Percentiles rank a stretch among this genome's conserved stretches.
phyloP scores from a whole-genome alignment of 2,329 filamentous ascomycete species.

The Helotiales sp. region DNA sequence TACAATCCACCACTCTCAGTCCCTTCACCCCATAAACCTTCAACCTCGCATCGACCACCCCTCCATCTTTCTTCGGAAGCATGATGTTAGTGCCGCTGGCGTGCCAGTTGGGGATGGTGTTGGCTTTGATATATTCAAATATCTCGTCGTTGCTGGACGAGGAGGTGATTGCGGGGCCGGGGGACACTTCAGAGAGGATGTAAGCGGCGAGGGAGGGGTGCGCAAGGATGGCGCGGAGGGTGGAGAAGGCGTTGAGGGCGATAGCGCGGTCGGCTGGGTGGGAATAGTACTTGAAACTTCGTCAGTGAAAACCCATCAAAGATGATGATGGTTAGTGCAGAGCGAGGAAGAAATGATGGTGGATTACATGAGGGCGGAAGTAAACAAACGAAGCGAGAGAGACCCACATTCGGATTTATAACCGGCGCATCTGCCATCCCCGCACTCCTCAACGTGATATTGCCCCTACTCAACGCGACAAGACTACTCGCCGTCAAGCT shows the following conservation, averaged over 20 bases:
- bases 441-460: constrained; percentile 45
- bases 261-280: constrained; percentile 48
- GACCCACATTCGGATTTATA: constrained; percentile 53
- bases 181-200: constrained; percentile 16
- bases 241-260: constrained; percentile 48
- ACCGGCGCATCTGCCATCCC: constrained; percentile 45
- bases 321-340: too few relatives aligned
- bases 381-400: constrained; percentile 32
- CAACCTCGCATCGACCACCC: constrained; percentile 29
- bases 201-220: constrained; percentile 8
- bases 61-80: constrained; percentile 20
- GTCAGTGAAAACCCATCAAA: neutral
- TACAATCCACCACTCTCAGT: constrained; percentile 21
- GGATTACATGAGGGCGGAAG: too few relatives aligned
- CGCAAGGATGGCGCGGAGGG: constrained; percentile 44
- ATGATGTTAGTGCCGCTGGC: constrained; percentile 44
- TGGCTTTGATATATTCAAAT: constrained; percentile 10
- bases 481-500: constrained; percentile 42
- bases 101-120: constrained; percentile 44
- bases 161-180: constrained; percentile 3
- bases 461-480: constrained; percentile 48
- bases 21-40: constrained; percentile 28
- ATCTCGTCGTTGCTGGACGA: constrained; percentile 11
- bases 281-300: constrained; percentile 18
- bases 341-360: too few relatives aligned